These are phyloP conservation scores for Komagataella pseudopastoris DNA, from an alignment of 805 yeast species.

Conservation along the genomic window DNA sequence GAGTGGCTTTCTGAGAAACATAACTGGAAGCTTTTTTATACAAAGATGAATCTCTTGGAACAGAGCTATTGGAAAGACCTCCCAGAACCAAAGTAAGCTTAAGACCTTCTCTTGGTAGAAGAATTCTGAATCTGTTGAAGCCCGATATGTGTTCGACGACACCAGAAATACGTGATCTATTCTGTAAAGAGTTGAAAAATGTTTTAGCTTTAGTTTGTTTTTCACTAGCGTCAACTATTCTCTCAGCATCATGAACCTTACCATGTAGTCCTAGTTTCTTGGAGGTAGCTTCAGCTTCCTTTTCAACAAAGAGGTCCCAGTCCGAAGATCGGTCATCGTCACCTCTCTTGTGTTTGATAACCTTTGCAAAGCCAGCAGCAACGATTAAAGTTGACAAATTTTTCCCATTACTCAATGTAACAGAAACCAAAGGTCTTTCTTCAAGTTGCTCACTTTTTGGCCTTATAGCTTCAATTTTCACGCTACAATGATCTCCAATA, in stretches of 20 bases:
- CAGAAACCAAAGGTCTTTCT: slow-evolving; percentile 51
- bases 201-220: slow-evolving; percentile 58
- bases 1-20: slow-evolving; percentile 42
- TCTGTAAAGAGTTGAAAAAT: slow-evolving; percentile 54
- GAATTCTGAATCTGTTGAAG: slow-evolving; percentile 54
- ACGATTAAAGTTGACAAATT: slow-evolving; percentile 54
- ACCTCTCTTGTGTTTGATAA: slow-evolving; percentile 63
- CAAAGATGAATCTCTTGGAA: slow-evolving; percentile 18
- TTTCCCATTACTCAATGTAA: slow-evolving; percentile 34
- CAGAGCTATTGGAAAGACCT: slow-evolving; percentile 38
- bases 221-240: slow-evolving; percentile 73
- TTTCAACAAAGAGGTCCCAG: slow-evolving; percentile 68
- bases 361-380: slow-evolving; percentile 60
- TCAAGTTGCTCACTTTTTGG: slow-evolving; percentile 47
- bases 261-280: slow-evolving; percentile 47
- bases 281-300: slow-evolving; percentile 46
- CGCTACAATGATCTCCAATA: slow-evolving; percentile 58
- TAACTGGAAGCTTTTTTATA: slow-evolving; percentile 39
- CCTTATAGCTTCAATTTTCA: slow-evolving; percentile 52
- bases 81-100: slow-evolving; percentile 62
- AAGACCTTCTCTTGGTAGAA: slow-evolving; percentile 58
- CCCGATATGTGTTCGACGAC: slow-evolving; percentile 60
- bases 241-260: slow-evolving; percentile 42
- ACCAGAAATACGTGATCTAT: slow-evolving; percentile 51
- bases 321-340: slow-evolving; percentile 56